phyloP scores from a whole-genome alignment of 2,329 filamentous ascomycete genomes.

The Xenoacremonium recifei region DNA sequence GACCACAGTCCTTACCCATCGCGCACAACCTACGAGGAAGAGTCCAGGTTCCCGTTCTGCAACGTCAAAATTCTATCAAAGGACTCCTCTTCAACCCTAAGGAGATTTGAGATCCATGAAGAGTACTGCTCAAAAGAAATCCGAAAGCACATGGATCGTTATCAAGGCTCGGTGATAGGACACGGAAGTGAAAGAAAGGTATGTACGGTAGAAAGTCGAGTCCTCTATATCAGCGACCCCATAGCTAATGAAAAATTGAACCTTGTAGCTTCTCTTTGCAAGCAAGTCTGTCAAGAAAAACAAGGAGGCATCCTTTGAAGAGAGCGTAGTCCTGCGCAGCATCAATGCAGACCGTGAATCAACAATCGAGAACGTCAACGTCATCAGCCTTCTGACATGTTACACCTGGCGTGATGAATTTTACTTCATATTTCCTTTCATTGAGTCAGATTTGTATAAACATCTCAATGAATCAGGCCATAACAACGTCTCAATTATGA shows the following conservation, averaged over 20 bases:
- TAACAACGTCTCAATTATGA: neutral
- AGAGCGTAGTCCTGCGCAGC: neutral
- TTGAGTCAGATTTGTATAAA: neutral
- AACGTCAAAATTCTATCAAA: neutral
- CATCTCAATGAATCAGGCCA: neutral
- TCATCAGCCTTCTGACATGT: conserved; percentile 1
- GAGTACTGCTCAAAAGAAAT: neutral
- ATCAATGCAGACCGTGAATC: neutral
- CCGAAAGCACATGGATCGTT: neutral
- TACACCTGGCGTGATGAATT: conserved; percentile 1
- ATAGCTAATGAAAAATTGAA: neutral
- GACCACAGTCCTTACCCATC: neutral
- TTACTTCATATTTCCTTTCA: conserved; percentile 2
- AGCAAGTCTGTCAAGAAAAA: neutral
- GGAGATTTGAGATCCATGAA: neutral
- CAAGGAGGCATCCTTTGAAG: neutral
- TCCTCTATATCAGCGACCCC: neutral
- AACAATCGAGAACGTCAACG: neutral
- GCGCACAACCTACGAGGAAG: neutral
- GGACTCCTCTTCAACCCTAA: neutral
- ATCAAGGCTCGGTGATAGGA: neutral
- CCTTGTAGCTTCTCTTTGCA: neutral
- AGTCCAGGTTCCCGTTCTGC: neutral
- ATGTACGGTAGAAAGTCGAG: neutral
- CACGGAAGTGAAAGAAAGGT: neutral